phyloP scores from a whole-genome alignment of 1,284 basidiomycete genomes.

The Trametes versicolor region DNA sequence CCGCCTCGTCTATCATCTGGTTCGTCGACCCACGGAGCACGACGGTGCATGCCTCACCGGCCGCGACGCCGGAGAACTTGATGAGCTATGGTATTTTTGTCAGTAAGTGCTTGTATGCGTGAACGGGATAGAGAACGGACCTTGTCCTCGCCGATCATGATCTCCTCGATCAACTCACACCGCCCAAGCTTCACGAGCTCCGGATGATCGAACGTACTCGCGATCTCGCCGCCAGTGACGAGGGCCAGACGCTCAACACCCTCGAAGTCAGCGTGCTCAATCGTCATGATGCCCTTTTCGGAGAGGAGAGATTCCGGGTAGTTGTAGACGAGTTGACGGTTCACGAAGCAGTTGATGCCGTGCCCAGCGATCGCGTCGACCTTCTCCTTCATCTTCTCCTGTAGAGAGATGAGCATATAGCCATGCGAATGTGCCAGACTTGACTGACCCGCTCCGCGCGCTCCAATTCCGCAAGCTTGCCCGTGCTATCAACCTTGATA shows the following conservation, averaged over 20 bases:
- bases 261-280: conserved; percentile 99
- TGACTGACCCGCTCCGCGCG: conserved; percentile 84
- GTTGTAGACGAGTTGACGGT: conserved; percentile 99
- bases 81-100: conserved; percentile 72
- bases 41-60: conserved; percentile 98
- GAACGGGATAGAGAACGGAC: conserved; percentile 51
- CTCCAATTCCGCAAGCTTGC: conserved; percentile 97
- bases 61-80: conserved; percentile 99
- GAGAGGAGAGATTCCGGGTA: conserved; percentile 96
- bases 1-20: conserved; percentile 99
- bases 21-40: conserved; percentile 96
- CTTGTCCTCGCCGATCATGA: conserved; percentile 99
- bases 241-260: conserved; percentile 96
- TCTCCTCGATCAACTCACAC: conserved; percentile 97
- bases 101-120: not conserved
- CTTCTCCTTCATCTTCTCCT: conserved; percentile 99
- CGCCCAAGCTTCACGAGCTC: conserved; percentile 94
- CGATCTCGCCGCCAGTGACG: conserved; percentile 98
- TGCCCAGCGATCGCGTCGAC: conserved; percentile 95
- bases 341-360: conserved; percentile 98
- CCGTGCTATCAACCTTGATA: conserved; percentile 95
- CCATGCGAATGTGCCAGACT: not conserved
- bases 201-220: conserved; percentile 94
- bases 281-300: conserved; percentile 95
- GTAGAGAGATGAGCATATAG: conserved; percentile 15